A percentile compares a stretch with the other conserved stretches of the same genome.
phyloP scores from a whole-genome alignment of 2,329 filamentous ascomycete genomes.

The Thelonectria rubi region DNA sequence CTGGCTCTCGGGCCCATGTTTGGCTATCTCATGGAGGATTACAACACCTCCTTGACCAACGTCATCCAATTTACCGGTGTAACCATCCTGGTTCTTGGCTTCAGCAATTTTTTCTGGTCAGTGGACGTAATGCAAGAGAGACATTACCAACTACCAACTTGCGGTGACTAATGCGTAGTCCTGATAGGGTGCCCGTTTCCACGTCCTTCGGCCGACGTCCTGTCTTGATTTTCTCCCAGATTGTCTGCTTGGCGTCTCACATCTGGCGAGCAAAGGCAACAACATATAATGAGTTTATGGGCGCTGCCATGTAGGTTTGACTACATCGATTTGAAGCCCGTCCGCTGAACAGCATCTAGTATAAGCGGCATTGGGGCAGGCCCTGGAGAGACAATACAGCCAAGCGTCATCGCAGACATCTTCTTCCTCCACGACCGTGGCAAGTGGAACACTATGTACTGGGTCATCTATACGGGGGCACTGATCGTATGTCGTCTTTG shows the following conservation, averaged over 20 bases:
- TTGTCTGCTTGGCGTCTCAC: constrained; percentile 19
- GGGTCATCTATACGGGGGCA: constrained; percentile 3
- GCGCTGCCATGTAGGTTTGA: constrained; percentile 12
- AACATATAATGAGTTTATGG: constrained; percentile 20
- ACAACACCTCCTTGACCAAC: constrained; percentile 5
- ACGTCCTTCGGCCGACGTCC: constrained; percentile 15
- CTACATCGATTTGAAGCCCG: neutral
- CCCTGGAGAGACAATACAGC: neutral
- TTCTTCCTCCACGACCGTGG: constrained; percentile 15
- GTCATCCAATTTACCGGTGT: constrained; percentile 23
- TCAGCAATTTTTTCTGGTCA: constrained; percentile 25
- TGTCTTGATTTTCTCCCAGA: constrained; percentile 15
- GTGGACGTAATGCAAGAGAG: neutral
- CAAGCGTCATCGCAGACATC: neutral
- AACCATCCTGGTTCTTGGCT: constrained; percentile 22
- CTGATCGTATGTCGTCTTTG: neutral
- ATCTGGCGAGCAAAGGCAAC: constrained; percentile 21
- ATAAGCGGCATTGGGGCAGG: constrained; percentile 3
- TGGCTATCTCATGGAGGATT: constrained; percentile 10
- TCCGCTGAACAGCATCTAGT: neutral
- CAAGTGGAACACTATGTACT: constrained; percentile 4
- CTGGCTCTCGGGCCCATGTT: constrained; percentile 7
- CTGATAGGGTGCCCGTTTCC: constrained; percentile 8
- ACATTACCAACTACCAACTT: no score
- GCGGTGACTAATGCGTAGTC: no score